Evolutionary conservation across 139 green algal species (phyloP), one percentile per base, ranked within the genome.

Genomic region (Coelastrella sp.): DNA sequence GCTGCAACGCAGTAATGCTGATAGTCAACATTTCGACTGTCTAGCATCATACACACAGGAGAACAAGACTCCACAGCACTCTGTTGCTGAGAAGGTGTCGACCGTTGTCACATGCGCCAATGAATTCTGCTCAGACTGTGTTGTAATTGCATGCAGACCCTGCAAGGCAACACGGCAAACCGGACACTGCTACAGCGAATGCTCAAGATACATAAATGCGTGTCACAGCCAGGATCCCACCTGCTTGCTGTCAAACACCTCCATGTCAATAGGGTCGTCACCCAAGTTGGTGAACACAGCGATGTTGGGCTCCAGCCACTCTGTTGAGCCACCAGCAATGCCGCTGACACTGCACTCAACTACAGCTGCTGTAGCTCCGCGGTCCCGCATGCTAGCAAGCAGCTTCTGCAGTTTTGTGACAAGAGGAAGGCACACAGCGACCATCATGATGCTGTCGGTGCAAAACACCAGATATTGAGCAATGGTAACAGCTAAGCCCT

Each of bases 231-330:
- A 8, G 8, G 70, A 11, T 17, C 84, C 17, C 84, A 86, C 87
- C 90, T 92, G 74, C 57, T 82, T 89, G 68, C 58, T 75, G 1
- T 10, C 20, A 76, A 89, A 82, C 35, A 59, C 10, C 63, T 57
- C 49, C 8, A 87, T n/a, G 12, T 84, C 14, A 14, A 27, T 84
- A 6, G 79, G 78, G 24, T 60, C 25, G 6, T 84, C 89, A 72
- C 80, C 83, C n/a, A 98, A 80, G 90, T 96, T 96, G 4, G 97
- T 99, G 93, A 97, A 98, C 8, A 98, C 93, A 0, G 95, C 94
- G 10, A 99, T 94, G 85, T 96, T 94, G 7, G 96, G 87, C 73
- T 96, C 82, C 8, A 98, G 80, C n/a, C 89, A 92, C 60, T 95
- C 78, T 8, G 75, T 66, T 27, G 10, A 90, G 49, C 85, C 85